These are phyloP conservation scores for Yamadazyma tumulicola DNA, from an alignment of 805 yeast genomes.

Conservation along the genomic window DNA sequence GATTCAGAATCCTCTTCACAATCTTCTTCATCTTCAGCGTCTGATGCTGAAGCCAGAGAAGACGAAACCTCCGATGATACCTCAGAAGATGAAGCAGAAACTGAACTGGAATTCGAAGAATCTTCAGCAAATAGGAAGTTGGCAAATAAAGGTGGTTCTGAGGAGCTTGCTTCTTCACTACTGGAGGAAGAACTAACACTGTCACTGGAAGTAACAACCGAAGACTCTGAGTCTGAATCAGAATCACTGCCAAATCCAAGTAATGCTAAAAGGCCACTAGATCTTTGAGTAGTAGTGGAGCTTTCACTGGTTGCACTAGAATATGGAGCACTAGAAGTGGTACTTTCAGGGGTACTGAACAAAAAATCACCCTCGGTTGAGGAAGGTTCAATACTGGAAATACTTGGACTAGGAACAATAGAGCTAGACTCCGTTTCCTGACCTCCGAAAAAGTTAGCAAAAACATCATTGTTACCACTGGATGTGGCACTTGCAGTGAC, in stretches of 20 bases:
- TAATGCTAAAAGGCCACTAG: too few relatives aligned
- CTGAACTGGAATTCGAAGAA: conserved; percentile 2
- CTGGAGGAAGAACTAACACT: conserved; percentile 1
- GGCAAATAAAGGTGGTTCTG: conserved; percentile 4
- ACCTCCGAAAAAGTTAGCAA: conserved; percentile 7
- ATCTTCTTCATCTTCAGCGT: conserved; percentile 16
- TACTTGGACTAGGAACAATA: conserved; percentile 6
- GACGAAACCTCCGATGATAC: conserved; percentile 1
- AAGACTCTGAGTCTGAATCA: too few relatives aligned
- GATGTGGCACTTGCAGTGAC: conserved; percentile 7
- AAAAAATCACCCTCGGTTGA: conserved; percentile 7
- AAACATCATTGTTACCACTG: conserved; percentile 5
- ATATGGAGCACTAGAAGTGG: background rate
- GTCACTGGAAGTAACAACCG: too few relatives aligned
- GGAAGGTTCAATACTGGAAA: conserved; percentile 5
- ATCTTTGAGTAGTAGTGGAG: background rate
- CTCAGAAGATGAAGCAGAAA: conserved; percentile 1
- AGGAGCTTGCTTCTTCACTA: background rate
- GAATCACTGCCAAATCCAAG: too few relatives aligned
- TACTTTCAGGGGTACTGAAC: too few relatives aligned
- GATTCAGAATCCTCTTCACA: conserved; percentile 13
- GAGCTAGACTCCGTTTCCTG: conserved; percentile 1
- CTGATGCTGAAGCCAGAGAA: conserved; percentile 7
- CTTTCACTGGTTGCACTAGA: background rate
- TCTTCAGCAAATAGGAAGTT: conserved; percentile 4